Evolutionary conservation across 225 moss, liverwort and hornwort species (phyloP).

Genomic region (Ulota crispa): DNA sequence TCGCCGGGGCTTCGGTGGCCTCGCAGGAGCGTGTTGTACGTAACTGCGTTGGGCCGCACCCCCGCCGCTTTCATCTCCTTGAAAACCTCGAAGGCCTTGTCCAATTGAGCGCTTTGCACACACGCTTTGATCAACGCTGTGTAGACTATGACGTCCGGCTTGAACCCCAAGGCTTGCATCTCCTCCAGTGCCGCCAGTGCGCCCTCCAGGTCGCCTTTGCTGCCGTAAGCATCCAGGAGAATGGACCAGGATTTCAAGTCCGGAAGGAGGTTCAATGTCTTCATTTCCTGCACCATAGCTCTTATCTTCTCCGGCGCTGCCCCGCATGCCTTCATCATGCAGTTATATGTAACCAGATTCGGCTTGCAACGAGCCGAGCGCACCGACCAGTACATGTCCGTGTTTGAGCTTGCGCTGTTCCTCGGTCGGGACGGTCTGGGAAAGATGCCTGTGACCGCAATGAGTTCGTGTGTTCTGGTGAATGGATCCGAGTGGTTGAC

Average conservation of each 20-base stretch:
- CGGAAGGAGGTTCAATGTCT: slow-evolving; percentile 48
- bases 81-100: slow-evolving; percentile 76
- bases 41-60: slow-evolving; percentile 81
- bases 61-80: slow-evolving; percentile 72
- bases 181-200: slow-evolving; percentile 46
- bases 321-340: slow-evolving; percentile 78
- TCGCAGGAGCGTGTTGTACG: slow-evolving; percentile 80
- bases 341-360: slow-evolving; percentile 85
- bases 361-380: slow-evolving; percentile 58
- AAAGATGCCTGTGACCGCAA: slow-evolving; percentile 32
- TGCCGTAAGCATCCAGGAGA: slow-evolving; percentile 73
- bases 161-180: slow-evolving; percentile 60
- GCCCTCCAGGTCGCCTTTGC: slow-evolving; percentile 58
- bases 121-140: slow-evolving; percentile 92
- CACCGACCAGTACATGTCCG: slow-evolving; percentile 15
- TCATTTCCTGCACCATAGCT: slow-evolving; percentile 69
- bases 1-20: slow-evolving; percentile 64
- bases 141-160: slow-evolving; percentile 70
- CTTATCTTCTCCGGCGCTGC: slow-evolving; percentile 49
- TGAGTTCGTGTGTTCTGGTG: slow-evolving; percentile 45
- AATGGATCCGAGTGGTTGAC: slow-evolving; percentile 36
- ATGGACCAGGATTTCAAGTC: slow-evolving; percentile 84
- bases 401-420: background rate
- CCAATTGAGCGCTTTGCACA: slow-evolving; percentile 59
- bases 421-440: slow-evolving; percentile 18